Conservation (phyloP, 129 eudicot species). For the Heracleum sosnowskyi region DNA sequence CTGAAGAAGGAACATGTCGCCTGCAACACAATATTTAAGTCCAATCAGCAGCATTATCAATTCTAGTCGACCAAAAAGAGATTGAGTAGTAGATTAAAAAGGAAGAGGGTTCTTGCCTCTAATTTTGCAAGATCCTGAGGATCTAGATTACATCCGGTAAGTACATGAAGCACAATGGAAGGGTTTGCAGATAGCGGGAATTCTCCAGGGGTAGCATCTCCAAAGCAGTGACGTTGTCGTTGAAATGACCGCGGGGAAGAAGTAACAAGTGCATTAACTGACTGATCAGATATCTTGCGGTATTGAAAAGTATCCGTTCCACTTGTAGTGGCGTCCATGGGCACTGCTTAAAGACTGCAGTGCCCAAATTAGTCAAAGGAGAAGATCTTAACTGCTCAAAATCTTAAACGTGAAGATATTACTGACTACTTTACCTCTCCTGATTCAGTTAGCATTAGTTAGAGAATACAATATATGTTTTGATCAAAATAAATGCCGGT, state of each 20-base stretch:
- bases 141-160: conserved; percentile 80
- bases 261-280: conserved; percentile 33
- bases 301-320: conserved; percentile 66
- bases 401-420: conserved; percentile 20
- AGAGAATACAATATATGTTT: background rate
- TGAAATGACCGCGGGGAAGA: conserved; percentile 39
- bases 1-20: conserved; percentile 96
- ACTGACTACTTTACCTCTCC: conserved; percentile 1
- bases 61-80: conserved; percentile 28
- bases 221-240: conserved; percentile 83
- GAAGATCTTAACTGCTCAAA: conserved; percentile 36
- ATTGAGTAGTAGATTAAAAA: background rate
- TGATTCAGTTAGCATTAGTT: background rate
- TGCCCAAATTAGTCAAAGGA: conserved; percentile 61
- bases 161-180: conserved; percentile 90
- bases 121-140: conserved; percentile 89
- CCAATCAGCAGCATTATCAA: conserved; percentile 92
- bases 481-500: background rate
- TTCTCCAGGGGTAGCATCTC: conserved; percentile 80
- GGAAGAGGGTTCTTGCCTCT: conserved; percentile 74
- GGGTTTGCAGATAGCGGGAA: conserved; percentile 94
- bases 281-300: conserved; percentile 70
- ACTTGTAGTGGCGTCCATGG: conserved; percentile 96
- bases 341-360: conserved; percentile 83
- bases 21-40: conserved; percentile 44